Evolutionary conservation across 176 grass and related monocot genomes (phyloP), one percentile per base, ranked within the genome.

Genomic region (Miscanthus lutarioriparius): DNA sequence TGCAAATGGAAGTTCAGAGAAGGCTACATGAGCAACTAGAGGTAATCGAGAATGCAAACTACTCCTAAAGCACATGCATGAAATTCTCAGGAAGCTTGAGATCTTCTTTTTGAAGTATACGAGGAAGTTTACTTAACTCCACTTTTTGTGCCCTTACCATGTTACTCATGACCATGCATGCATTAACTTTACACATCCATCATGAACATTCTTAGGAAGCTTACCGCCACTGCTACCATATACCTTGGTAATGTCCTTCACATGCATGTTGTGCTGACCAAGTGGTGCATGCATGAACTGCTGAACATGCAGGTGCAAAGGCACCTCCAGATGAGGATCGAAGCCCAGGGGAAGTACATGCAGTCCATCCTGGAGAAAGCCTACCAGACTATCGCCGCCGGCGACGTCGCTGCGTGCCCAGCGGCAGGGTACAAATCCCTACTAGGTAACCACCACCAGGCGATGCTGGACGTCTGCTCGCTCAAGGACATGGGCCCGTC

Each of bases 321-420:
- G 83, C 93, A 94, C 53, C 91, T 99, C 23, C 97, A 99, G 67
- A 99, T 99, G 84, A 92, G 97, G 91, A 94, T 99, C 25, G 97
- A 99, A 73, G 93, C 97, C 49, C 93, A 99, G 91, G 91, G 93
- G 1, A 99, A 91, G 82, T 99, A 99, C 84, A 99, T 99, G 97
- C 93, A 99, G 69, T 92, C 91, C 41, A 99, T 99, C 82, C 80
- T 99, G 68, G 90, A 99, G 90, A 96, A 96, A 91, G 97, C 97
- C 10, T 94, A 84, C 54, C 92, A 98, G 80, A 92, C 86, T 20
- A 79, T 94, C 36, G 72, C 89, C 37, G 64, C 83, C 20, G 96
- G 88, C 47, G 91, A 88, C 85, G 59, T 53, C 36, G 20, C 58
- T 7, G 76, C 88, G 49, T 80, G 80, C 44, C 77, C 88, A 2